A percentile compares a stretch with the other conserved stretches of the same genome.
Conservation (phyloP, 805 yeast genomes). For the Debaryomyces maramus region DNA sequence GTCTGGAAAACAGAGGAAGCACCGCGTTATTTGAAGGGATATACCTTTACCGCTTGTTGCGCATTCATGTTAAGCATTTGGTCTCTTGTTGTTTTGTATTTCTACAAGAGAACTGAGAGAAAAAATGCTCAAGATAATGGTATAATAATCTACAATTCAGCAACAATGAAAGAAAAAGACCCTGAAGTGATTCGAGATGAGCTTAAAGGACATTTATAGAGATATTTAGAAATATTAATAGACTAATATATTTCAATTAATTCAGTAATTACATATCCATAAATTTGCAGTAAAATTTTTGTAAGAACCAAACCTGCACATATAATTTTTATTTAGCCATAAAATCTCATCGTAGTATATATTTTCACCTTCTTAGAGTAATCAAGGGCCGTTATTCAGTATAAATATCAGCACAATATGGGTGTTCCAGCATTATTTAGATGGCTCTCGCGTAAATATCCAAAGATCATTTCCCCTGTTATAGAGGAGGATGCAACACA, state of each 20-base stretch:
- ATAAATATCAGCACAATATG: constrained; percentile 53
- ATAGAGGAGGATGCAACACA: constrained; percentile 69
- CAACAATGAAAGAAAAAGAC: background rate
- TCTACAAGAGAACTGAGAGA: constrained; percentile 34
- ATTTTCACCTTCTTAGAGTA: too few relatives aligned
- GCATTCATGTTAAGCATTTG: constrained; percentile 45
- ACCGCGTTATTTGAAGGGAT: constrained; percentile 54
- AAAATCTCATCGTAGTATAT: too few relatives aligned
- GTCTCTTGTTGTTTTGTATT: constrained; percentile 50
- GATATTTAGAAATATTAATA: too few relatives aligned
- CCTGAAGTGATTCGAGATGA: background rate
- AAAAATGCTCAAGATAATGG: constrained; percentile 29
- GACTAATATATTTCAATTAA: too few relatives aligned
- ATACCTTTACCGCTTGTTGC: constrained; percentile 45
- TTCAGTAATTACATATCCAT: too few relatives aligned
- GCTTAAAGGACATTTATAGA: background rate
- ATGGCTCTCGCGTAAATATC: constrained; percentile 92
- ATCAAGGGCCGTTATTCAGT: too few relatives aligned
- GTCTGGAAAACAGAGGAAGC: constrained; percentile 55
- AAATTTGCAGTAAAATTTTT: too few relatives aligned
- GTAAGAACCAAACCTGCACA: too few relatives aligned
- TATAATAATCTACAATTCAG: constrained; percentile 23
- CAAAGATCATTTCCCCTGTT: constrained; percentile 90
- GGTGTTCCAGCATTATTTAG: constrained; percentile 98
- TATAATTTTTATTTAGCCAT: too few relatives aligned